phyloP scores from a whole-genome alignment of 2,329 filamentous ascomycete genomes.

The Calonectria naviculata region DNA sequence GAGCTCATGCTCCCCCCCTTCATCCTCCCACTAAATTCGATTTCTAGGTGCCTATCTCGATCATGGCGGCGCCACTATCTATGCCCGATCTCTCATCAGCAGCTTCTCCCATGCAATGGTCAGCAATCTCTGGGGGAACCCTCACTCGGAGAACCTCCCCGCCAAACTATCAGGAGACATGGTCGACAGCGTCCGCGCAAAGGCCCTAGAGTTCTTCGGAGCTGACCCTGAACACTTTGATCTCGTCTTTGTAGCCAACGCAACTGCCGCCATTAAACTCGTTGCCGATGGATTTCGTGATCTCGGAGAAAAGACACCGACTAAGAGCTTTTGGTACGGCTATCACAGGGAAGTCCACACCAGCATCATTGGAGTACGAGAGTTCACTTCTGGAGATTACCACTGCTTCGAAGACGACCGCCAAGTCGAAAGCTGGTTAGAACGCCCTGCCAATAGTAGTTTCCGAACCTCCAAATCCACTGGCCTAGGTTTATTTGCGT shows the following conservation, averaged over 20 bases:
- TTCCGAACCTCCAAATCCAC: conserved; percentile 27
- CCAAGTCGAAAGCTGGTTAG: conserved; percentile 58
- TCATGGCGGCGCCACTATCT: conserved; percentile 68
- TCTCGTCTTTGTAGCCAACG: conserved; percentile 71
- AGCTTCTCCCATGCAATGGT: conserved; percentile 66
- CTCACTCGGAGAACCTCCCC: conserved; percentile 72
- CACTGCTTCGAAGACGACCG: conserved; percentile 71
- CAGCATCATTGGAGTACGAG: conserved; percentile 75
- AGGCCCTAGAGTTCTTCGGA: conserved; percentile 67
- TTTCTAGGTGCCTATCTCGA: conserved; percentile 61
- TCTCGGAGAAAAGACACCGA: conserved; percentile 58
- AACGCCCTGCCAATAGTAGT: conserved; percentile 32
- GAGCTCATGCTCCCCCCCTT: neutral
- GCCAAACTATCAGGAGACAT: conserved; percentile 67
- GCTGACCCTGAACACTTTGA: conserved; percentile 69
- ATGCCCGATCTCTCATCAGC: conserved; percentile 67
- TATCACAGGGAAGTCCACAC: conserved; percentile 73
- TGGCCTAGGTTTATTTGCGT: conserved; percentile 64
- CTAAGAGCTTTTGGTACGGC: conserved; percentile 65
- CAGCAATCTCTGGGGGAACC: conserved; percentile 72
- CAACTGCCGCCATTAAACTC: conserved; percentile 71
- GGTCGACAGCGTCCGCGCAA: conserved; percentile 66
- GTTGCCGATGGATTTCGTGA: conserved; percentile 68
- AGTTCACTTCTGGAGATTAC: conserved; percentile 65
- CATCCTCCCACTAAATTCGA: conserved; percentile 10